phyloP scores from a whole-genome alignment of 2,329 filamentous ascomycete genomes.

The Penicillium oxalicum region DNA sequence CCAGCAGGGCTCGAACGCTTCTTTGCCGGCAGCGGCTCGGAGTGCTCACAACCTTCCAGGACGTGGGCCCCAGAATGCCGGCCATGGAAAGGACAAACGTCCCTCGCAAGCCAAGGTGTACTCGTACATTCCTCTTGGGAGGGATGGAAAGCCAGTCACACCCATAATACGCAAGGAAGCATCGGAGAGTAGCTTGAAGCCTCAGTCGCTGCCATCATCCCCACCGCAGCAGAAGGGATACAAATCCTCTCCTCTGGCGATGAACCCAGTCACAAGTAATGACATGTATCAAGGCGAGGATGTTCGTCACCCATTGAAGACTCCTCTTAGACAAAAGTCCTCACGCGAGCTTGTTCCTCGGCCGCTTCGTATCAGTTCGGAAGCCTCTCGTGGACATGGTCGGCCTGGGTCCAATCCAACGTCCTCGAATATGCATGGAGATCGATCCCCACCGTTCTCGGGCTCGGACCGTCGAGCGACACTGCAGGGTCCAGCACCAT shows the following conservation, averaged over 20 bases:
- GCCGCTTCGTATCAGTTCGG: constrained; percentile 4
- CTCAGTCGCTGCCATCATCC: no score
- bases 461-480: constrained; percentile 2
- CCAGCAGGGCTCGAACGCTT: constrained; percentile 1
- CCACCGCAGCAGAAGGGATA: constrained; percentile 17
- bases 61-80: constrained; percentile 7
- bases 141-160: neutral
- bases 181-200: constrained; percentile 4
- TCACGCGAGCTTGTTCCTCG: neutral
- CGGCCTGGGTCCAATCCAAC: constrained; percentile 1
- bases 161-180: neutral
- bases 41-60: constrained; percentile 1
- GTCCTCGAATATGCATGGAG: neutral
- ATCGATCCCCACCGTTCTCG: neutral
- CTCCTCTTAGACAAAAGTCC: neutral
- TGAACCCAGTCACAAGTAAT: constrained; percentile 16
- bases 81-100: neutral
- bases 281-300: constrained; percentile 4
- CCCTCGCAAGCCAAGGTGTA: neutral
- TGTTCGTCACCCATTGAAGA: neutral
- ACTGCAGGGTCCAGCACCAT: neutral
- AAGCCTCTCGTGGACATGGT: constrained; percentile 5
- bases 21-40: neutral
- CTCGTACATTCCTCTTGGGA: neutral
- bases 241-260: constrained; percentile 30